Base-by-base conservation (phyloP, 2,329 filamentous ascomycete species). In the Macrophomina tecta region DNA sequence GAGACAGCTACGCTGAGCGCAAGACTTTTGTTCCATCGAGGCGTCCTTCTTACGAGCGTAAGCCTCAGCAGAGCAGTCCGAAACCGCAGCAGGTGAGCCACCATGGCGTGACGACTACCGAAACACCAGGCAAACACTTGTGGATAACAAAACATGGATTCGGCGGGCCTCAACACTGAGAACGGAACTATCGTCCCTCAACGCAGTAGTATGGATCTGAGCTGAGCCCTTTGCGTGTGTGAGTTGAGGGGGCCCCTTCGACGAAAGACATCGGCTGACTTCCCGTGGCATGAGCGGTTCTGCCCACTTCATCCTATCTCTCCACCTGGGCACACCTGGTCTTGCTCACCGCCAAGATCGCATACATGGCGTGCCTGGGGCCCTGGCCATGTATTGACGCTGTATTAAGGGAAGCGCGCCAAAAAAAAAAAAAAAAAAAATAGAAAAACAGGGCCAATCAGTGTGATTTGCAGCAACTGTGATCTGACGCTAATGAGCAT, bases 221-320 rank as follows among this genome's bases (percentile, higher is more conserved):
- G n/a, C 4, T 32, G 11, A 36, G 23, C 23, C 23, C 14, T 11
- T 28, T 46, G 40, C 34, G 40, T 60, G 55, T 36, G 55, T 45
- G 23, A 2, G 23, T 4, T 23, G 55, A 38, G 1, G 36, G 7
- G 36, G 36, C 2, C 36, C 36, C 23, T 7, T 60, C 16, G 28
- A 48, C 28, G 56, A 48, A 23, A 23, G 56, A 48, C 40, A 60
- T 60, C 40, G 56, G 16, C 28, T 48, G 40, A 60, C 14, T 16
- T 23, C 23, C 40, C 2, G 7, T 46, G 40, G 30, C 40, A 48
- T 60, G 56, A 60, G 9, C 16, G 16, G 53, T n/a, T 8, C 14
- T 60, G 56, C 46, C 23, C 40, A 48, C 56, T 60, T 45, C 28
- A 46, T 60, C 40, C 46, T 42, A 60, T 46, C 40, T 60, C 49